Conservation (phyloP, 768 basidiomycete species). For the Tylopilus subfusipes region DNA sequence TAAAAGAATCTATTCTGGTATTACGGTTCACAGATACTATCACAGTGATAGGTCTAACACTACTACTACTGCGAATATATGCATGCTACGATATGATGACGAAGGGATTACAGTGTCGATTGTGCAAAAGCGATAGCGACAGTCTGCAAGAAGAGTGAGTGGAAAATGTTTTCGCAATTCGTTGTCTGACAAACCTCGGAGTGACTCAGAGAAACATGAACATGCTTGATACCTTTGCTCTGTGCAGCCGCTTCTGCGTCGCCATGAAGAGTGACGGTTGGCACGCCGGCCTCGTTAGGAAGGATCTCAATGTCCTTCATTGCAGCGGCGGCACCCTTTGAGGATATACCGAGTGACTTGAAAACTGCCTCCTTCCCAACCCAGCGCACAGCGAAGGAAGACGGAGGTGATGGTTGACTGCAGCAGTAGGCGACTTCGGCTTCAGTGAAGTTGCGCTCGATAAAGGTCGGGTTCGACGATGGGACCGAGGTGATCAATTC, state of each 20-base stretch:
- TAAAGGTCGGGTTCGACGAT: slow-evolving; percentile 81
- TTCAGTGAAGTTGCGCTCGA: slow-evolving; percentile 89
- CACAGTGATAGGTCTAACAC: not conserved
- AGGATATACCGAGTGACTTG: slow-evolving; percentile 88
- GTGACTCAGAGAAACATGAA: slow-evolving; percentile 87
- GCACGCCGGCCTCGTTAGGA: slow-evolving; percentile 72
- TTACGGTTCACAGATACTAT: not conserved
- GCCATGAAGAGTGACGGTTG: slow-evolving; percentile 72
- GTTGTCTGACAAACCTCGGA: slow-evolving; percentile 66
- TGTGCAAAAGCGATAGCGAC: slow-evolving; percentile 88
- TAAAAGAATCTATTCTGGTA: slow-evolving; percentile 16
- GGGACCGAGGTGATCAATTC: slow-evolving; percentile 93
- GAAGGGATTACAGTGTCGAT: slow-evolving; percentile 39
- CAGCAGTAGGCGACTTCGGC: slow-evolving; percentile 84
- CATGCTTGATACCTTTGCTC: slow-evolving; percentile 64
- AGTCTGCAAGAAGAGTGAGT: slow-evolving; percentile 44
- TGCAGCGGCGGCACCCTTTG: slow-evolving; percentile 89
- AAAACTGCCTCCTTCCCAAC: slow-evolving; percentile 96
- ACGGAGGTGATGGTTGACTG: slow-evolving; percentile 76
- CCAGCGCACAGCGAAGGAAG: slow-evolving; percentile 97
- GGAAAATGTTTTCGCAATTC: not conserved
- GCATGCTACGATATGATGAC: not conserved
- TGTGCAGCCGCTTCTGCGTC: slow-evolving; percentile 74
- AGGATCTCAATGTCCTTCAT: slow-evolving; percentile 98
- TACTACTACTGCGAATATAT: not conserved